Conservation (phyloP, 371 early-diverging fungal species). For the Coemansia sp. region DNA sequence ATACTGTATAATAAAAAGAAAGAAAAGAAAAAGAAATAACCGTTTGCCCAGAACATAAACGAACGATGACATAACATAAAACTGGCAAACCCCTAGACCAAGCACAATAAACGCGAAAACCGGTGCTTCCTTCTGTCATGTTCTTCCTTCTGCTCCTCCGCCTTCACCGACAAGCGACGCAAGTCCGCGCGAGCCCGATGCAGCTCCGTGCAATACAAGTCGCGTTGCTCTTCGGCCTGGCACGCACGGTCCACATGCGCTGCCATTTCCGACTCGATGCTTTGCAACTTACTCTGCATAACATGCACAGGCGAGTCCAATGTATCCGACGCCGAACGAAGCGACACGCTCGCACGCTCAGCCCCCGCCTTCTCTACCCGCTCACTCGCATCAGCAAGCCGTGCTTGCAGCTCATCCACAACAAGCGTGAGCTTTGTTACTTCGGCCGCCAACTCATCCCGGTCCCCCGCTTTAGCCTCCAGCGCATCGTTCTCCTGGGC, state of each 20-base stretch:
- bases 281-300: constrained; percentile 27
- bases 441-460: constrained; percentile 46
- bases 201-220: constrained; percentile 43
- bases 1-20: background rate
- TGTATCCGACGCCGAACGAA: background rate
- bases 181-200: constrained; percentile 39
- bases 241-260: constrained; percentile 48
- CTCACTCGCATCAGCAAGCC: background rate
- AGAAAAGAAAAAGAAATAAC: background rate
- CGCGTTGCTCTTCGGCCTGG: constrained; percentile 48
- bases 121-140: constrained; percentile 25
- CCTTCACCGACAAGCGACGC: constrained; percentile 22
- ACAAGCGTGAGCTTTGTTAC: constrained; percentile 31
- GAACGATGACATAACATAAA: background rate
- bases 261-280: constrained; percentile 41
- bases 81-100: background rate
- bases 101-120: background rate
- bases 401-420: constrained; percentile 14
- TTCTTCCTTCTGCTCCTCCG: constrained; percentile 29
- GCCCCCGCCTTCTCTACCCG: background rate
- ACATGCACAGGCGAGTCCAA: constrained; percentile 6
- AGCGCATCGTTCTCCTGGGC: constrained; percentile 47
- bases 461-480: constrained; percentile 40
- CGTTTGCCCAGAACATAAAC: background rate
- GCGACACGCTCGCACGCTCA: background rate